Percentiles rank a stretch among this genome's conserved stretches.
These are phyloP conservation scores for Babesia bovis DNA, from an alignment of 169 alveolate genomes.

Conservation along the genomic window DNA sequence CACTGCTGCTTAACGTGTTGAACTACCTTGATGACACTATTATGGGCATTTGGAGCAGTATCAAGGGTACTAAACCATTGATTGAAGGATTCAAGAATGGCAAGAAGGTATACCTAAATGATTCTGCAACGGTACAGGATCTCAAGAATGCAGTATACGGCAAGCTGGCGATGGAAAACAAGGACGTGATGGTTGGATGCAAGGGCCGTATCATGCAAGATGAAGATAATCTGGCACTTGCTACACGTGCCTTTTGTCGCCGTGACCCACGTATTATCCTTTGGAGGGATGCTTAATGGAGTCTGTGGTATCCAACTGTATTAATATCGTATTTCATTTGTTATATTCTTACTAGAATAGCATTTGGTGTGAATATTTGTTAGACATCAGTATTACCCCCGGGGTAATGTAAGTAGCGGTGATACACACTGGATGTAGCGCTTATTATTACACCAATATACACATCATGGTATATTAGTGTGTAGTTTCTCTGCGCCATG, in stretches of 20 bases:
- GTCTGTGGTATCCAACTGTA: background rate
- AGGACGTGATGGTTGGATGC: slow-evolving; percentile 77
- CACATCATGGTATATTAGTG: too few species aligned
- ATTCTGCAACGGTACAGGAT: slow-evolving; percentile 76
- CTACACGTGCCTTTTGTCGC: slow-evolving; percentile 83
- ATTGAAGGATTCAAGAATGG: slow-evolving; percentile 79
- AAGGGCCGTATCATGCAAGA: slow-evolving; percentile 82
- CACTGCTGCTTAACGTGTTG: background rate
- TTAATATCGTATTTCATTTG: slow-evolving; percentile 11
- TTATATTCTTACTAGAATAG: too few species aligned
- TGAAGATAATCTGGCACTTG: slow-evolving; percentile 81
- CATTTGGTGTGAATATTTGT: too few species aligned
- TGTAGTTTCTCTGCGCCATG: too few species aligned
- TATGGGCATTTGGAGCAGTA: slow-evolving; percentile 1
- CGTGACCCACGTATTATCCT: slow-evolving; percentile 82
- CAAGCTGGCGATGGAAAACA: slow-evolving; percentile 40
- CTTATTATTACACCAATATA: too few species aligned
- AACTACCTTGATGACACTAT: slow-evolving; percentile 44
- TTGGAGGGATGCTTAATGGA: slow-evolving; percentile 69
- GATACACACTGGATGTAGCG: too few species aligned
- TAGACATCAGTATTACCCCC: too few species aligned
- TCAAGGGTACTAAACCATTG: slow-evolving; percentile 36
- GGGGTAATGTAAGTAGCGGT: too few species aligned
- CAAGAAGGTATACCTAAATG: slow-evolving; percentile 73
- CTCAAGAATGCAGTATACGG: slow-evolving; percentile 72